Evolutionary conservation across 108 stramenopile genomes (phyloP).

Genomic region (Nannochloropsis salina): DNA sequence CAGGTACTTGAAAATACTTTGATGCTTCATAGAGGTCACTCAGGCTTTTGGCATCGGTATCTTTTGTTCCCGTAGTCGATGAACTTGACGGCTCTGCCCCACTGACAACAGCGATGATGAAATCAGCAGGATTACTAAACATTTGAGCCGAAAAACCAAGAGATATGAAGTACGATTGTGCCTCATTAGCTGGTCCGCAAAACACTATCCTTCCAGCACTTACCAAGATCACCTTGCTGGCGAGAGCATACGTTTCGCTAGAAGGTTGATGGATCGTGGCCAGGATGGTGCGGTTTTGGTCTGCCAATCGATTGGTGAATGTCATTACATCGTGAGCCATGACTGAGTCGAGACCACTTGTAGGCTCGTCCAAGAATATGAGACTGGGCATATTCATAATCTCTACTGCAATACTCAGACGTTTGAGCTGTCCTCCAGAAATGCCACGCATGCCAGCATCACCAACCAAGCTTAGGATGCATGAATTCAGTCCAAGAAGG

Average conservation of each 20-base stretch:
- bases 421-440: conserved; percentile 64
- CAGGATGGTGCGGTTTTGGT: conserved; percentile 52
- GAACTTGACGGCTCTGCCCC: background rate
- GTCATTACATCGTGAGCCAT: conserved; percentile 46
- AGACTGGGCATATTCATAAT: conserved; percentile 37
- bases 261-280: conserved; percentile 65
- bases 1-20: background rate
- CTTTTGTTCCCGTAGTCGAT: background rate
- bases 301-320: conserved; percentile 50
- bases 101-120: background rate
- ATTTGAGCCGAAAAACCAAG: background rate
- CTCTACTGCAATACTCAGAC: conserved; percentile 67
- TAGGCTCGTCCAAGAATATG: conserved; percentile 45
- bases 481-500: conserved; percentile 58
- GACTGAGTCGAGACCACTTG: conserved; percentile 51
- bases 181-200: conserved; percentile 31
- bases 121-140: background rate
- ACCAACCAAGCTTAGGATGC: conserved; percentile 55
- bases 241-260: conserved; percentile 43
- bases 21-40: background rate
- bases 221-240: conserved; percentile 30
- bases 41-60: conserved; percentile 4
- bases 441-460: conserved; percentile 63
- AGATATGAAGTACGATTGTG: background rate
- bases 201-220: conserved; percentile 30